Evolutionary conservation across 805 yeast species (phyloP), one percentile per base, ranked within the genome.

Genomic region (Candida nitratophila): DNA sequence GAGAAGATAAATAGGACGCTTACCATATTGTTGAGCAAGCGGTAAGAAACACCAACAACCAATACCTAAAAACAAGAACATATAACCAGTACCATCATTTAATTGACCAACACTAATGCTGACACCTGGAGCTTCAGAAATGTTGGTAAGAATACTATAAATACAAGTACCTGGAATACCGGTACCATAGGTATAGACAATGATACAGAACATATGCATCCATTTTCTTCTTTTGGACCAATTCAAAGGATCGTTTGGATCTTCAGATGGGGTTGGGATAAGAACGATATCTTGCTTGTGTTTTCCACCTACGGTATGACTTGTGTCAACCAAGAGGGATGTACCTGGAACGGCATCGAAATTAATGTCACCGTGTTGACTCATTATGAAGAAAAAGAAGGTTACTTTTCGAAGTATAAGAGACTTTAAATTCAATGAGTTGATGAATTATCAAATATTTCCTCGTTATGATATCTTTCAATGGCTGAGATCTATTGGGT

Each of bases 181-280:
- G 20, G 61, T 63, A 39, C 55, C 61, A 43, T 48, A 58, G 34
- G 53, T 46, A 50, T 70, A 73, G 5, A 71, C 64, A 31, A 68
- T 58, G 46, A 70, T 57, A 51, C 77, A 72, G 39, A 71, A 62
- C 42, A 75, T 61, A 36, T 72, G 69, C 31, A 73, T 37, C 60
- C 64, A 58, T 53, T 80, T 80, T 41, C 84, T 68, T 33, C 54
- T 48, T 21, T 53, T 58, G 1, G 75, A 44, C 88, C 88, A 83
- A 53, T 79, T 80, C 44, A 83, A 63, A 1, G 88, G 88, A 53
- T 83, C 89, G 50, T 81, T 76, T 8, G 86, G 84, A 48, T 81
- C 80, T 42, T 73, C 77, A 0, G 83, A 72, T 2, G 89, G 89
- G 10, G 76, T 76, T 29, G 89, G 88, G 38, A 78, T 72, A 37